These are phyloP conservation scores for Phytophthora cactorum DNA, from an alignment of 352 stramenopile species.

Conservation along the genomic window DNA sequence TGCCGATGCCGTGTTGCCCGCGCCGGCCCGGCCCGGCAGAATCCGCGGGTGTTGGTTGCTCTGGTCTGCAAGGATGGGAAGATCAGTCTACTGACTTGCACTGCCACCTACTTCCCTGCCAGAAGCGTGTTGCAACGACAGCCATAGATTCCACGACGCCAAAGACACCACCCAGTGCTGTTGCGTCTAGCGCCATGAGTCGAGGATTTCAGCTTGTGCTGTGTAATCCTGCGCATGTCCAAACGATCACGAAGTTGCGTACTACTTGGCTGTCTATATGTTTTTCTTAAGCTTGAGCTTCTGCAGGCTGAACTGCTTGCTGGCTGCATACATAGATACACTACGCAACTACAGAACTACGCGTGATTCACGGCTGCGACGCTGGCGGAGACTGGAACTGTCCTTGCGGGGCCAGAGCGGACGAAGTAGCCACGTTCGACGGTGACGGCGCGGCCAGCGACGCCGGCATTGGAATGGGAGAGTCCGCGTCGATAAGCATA, in stretches of 20 bases:
- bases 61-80: constrained; percentile 26
- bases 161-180: neutral
- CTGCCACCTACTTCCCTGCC: neutral
- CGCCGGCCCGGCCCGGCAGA: constrained; percentile 9
- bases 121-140: constrained; percentile 7
- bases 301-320: constrained; percentile 10
- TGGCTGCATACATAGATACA: constrained; percentile 41
- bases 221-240: no score
- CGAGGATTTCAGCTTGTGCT: constrained; percentile 5
- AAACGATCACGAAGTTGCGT: neutral
- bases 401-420: constrained; percentile 26
- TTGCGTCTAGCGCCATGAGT: neutral
- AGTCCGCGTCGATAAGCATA: constrained; percentile 53
- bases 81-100: constrained; percentile 14
- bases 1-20: neutral
- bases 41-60: constrained; percentile 24
- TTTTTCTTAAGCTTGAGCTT: constrained; percentile 24
- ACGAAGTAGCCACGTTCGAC: constrained; percentile 33
- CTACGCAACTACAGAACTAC: constrained; percentile 16
- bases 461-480: constrained; percentile 56
- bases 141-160: constrained; percentile 16
- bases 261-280: constrained; percentile 40
- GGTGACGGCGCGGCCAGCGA: constrained; percentile 34
- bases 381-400: constrained; percentile 28
- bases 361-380: constrained; percentile 27